Evolutionary conservation across 257 asterid species (phyloP).

Genomic region (Solanum peruvianum): DNA sequence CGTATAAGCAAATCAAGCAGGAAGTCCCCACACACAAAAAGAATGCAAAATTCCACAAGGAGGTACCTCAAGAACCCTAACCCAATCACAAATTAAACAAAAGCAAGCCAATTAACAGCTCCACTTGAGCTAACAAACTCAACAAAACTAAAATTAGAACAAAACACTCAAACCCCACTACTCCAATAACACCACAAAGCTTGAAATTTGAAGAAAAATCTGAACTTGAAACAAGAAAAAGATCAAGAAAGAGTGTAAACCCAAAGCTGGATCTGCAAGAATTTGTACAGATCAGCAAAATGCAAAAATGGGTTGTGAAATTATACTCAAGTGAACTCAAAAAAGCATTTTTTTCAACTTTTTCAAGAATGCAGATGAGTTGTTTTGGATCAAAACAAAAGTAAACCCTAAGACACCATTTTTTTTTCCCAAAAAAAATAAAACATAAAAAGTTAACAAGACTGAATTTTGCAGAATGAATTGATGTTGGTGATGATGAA

Average conservation of each 20-base stretch:
- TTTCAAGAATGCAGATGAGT: neutral
- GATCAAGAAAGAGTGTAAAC: neutral
- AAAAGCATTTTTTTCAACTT: neutral
- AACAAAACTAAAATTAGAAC: neutral
- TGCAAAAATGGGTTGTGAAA: neutral
- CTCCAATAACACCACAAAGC: neutral
- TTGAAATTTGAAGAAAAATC: neutral
- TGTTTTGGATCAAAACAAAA: neutral
- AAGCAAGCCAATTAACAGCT: neutral
- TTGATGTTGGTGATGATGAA: slow-evolving; percentile 19
- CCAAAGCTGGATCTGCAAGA: neutral
- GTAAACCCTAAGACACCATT: neutral
- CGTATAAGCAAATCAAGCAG: neutral
- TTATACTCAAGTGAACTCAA: neutral
- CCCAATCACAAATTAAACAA: neutral
- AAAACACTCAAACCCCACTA: neutral
- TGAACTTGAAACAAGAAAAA: neutral
- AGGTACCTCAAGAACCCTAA: neutral
- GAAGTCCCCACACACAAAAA: neutral
- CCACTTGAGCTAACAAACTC: neutral
- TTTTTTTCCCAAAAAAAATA: neutral
- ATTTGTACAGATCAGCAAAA: slow-evolving; percentile 1
- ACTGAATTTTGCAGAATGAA: neutral
- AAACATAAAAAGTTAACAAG: neutral
- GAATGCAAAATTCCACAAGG: neutral